phyloP scores from a whole-genome alignment of 352 stramenopile genomes.

The Phytophthora colocasiae region DNA sequence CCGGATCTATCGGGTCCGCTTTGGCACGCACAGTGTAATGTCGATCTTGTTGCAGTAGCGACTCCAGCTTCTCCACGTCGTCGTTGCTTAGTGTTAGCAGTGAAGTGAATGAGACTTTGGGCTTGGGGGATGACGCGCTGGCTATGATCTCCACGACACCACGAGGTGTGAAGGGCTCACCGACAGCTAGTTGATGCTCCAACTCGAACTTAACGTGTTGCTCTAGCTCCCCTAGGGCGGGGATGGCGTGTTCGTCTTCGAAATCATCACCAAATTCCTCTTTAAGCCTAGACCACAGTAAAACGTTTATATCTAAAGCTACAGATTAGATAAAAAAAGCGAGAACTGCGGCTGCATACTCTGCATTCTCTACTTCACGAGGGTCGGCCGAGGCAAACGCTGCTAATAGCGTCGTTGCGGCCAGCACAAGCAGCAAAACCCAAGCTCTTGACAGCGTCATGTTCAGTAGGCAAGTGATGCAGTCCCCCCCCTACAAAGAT shows the following conservation, averaged over 20 bases:
- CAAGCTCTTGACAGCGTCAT: constrained; percentile 19
- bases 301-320: constrained; percentile 14
- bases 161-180: constrained; percentile 51
- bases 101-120: constrained; percentile 65
- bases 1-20: constrained; percentile 60
- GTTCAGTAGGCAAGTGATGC: constrained; percentile 2
- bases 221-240: constrained; percentile 44
- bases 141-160: constrained; percentile 71
- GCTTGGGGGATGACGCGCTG: constrained; percentile 57
- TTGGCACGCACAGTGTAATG: constrained; percentile 79
- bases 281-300: constrained; percentile 46
- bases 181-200: constrained; percentile 59
- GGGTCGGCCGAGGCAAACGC: constrained; percentile 47
- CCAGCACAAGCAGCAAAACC: constrained; percentile 37
- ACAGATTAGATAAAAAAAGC: constrained; percentile 1
- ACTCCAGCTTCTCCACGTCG: constrained; percentile 58
- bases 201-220: constrained; percentile 65
- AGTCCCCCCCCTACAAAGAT: neutral
- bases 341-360: constrained; percentile 43
- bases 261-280: constrained; percentile 77
- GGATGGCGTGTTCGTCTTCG: constrained; percentile 45
- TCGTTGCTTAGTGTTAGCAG: constrained; percentile 50
- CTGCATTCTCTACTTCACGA: constrained; percentile 64
- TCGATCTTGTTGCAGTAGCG: constrained; percentile 51
- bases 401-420: constrained; percentile 43